phyloP scores from a whole-genome alignment of 352 stramenopile genomes.

The Pythium myriotylum region DNA sequence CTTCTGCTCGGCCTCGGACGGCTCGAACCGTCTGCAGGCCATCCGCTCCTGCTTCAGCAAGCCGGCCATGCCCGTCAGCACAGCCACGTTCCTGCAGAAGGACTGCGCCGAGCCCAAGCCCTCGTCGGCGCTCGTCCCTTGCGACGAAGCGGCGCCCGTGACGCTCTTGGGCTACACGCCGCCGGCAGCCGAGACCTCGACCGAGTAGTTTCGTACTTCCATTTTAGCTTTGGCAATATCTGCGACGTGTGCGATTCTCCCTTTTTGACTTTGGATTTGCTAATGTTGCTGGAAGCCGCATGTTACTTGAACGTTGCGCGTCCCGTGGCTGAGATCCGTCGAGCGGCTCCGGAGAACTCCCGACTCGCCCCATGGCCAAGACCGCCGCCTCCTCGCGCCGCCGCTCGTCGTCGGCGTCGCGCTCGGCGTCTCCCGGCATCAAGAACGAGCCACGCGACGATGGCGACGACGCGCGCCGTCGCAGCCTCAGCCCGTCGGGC shows the following conservation, averaged over 20 bases:
- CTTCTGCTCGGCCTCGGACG: conserved; percentile 61
- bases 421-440: not conserved
- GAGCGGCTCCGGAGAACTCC: not conserved
- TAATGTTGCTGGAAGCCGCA: not conserved
- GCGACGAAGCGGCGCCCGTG: conserved; percentile 45
- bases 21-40: conserved; percentile 60
- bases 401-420: not conserved
- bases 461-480: not conserved
- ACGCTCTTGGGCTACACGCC: conserved; percentile 46
- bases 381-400: not conserved
- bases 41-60: conserved; percentile 67
- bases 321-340: not conserved
- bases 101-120: conserved; percentile 52
- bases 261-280: not conserved
- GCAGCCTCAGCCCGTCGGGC: conserved; percentile 17
- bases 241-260: conserved; percentile 1
- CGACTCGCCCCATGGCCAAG: conserved; percentile 1
- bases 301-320: conserved; percentile 10
- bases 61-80: conserved; percentile 31
- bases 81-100: conserved; percentile 48
- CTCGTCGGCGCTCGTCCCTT: conserved; percentile 50
- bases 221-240: not conserved
- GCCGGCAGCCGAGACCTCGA: not conserved
- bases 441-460: too few species aligned
- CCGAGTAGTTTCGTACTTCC: too few species aligned